These are phyloP conservation scores for Tephrocybe sp. DNA, from an alignment of 768 basidiomycete species.

Conservation along the genomic window DNA sequence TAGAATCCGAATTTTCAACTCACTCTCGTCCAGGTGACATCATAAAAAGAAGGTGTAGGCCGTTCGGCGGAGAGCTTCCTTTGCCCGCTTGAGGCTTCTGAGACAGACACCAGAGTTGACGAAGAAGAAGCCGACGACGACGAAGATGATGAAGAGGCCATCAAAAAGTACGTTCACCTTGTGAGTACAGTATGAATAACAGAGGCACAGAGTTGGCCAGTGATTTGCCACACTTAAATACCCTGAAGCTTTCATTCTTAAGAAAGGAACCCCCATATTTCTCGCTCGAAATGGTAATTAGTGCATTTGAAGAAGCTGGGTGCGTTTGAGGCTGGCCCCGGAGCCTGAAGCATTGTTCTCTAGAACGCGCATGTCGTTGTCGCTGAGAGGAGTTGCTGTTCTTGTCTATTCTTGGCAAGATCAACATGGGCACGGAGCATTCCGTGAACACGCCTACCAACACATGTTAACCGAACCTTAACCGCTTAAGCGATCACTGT, in stretches of 20 bases:
- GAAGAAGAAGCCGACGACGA: no score
- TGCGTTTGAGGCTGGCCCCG: not conserved
- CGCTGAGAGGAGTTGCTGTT: not conserved
- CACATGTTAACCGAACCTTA: no score
- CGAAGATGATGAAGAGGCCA: not conserved
- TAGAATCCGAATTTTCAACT: not conserved
- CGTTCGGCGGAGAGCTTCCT: not conserved
- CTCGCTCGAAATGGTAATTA: no score
- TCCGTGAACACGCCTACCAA: conserved; percentile 19
- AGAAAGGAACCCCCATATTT: no score
- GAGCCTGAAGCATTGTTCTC: conserved; percentile 13
- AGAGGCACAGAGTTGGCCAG: not conserved
- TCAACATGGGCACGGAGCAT: conserved; percentile 9
- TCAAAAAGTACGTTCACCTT: no score
- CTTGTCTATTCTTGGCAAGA: conserved; percentile 4
- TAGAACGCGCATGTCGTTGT: not conserved
- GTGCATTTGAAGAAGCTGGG: no score
- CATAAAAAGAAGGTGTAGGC: not conserved
- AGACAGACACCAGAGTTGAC: not conserved
- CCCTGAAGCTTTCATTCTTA: no score
- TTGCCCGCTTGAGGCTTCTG: not conserved
- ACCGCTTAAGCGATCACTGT: no score
- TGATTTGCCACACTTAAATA: not conserved
- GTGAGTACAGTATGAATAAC: no score
- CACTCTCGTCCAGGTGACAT: conserved; percentile 3